These are phyloP conservation scores for Lophiotrema nucula DNA, from an alignment of 495 filamentous ascomycete species.

Conservation along the genomic window DNA sequence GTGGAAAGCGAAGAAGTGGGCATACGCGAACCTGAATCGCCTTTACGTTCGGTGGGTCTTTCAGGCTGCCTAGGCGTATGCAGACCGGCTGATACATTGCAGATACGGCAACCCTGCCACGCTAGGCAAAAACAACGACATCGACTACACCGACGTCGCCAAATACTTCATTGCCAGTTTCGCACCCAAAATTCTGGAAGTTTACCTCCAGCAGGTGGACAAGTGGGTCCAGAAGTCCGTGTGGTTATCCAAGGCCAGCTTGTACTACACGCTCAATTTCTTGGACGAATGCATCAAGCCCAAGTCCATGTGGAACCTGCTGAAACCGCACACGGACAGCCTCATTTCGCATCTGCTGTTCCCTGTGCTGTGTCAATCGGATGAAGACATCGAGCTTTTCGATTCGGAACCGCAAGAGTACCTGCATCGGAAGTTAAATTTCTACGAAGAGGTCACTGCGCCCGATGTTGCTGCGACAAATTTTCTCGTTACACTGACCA, in stretches of 20 bases:
- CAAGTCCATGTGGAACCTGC: slow-evolving; percentile 90
- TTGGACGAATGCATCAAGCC: slow-evolving; percentile 97
- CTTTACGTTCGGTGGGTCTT: slow-evolving; percentile 79
- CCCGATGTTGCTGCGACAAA: slow-evolving; percentile 97
- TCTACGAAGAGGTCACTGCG: slow-evolving; percentile 93
- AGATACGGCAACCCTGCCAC: slow-evolving; percentile 86
- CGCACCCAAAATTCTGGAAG: slow-evolving; percentile 91
- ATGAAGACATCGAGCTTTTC: slow-evolving; percentile 92
- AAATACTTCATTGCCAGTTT: slow-evolving; percentile 89
- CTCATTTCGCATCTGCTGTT: slow-evolving; percentile 92
- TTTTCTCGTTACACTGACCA: slow-evolving; percentile 91
- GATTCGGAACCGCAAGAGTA: slow-evolving; percentile 93
- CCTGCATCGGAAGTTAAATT: slow-evolving; percentile 93
- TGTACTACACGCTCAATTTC: slow-evolving; percentile 89
- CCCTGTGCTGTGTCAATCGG: slow-evolving; percentile 86
- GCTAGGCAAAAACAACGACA: slow-evolving; percentile 63
- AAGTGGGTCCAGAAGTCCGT: slow-evolving; percentile 93
- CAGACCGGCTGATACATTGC: not conserved
- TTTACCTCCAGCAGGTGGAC: slow-evolving; percentile 88
- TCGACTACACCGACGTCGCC: slow-evolving; percentile 73
- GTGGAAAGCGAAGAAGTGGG: slow-evolving; percentile 99
- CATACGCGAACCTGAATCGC: slow-evolving; percentile 93
- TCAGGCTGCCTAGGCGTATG: slow-evolving; percentile 7
- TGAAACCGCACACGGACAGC: slow-evolving; percentile 89
- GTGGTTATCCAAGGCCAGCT: slow-evolving; percentile 90